These are phyloP conservation scores for Suillus cothurnatus DNA, from an alignment of 768 basidiomycete genomes.

Conservation along the genomic window DNA sequence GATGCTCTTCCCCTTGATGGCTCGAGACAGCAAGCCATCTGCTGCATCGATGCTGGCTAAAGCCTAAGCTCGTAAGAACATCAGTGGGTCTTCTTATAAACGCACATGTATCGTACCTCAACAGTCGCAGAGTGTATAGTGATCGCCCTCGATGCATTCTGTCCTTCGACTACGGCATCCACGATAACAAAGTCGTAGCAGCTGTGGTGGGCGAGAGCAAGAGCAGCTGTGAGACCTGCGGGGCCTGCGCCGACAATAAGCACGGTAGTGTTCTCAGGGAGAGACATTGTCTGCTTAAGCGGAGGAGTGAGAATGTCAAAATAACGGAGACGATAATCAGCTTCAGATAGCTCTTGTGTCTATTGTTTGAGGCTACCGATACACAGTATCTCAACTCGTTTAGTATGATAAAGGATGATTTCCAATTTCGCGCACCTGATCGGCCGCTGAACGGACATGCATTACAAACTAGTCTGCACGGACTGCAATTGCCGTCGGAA, in stretches of 20 bases:
- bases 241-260: constrained; percentile 44
- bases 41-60: constrained; percentile 43
- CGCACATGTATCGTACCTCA: constrained; percentile 34
- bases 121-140: constrained; percentile 49
- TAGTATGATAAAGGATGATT: too few relatives aligned
- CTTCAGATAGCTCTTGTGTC: too few relatives aligned
- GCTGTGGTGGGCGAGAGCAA: constrained; percentile 45
- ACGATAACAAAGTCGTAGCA: constrained; percentile 36
- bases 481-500: too few relatives aligned
- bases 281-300: background rate
- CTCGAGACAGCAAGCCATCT: constrained; percentile 32
- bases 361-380: too few relatives aligned
- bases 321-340: too few relatives aligned
- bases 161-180: constrained; percentile 33
- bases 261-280: constrained; percentile 32
- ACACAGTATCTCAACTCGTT: too few relatives aligned
- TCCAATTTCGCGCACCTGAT: too few relatives aligned
- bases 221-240: constrained; percentile 39
- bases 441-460: too few relatives aligned
- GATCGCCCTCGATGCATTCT: constrained; percentile 42
- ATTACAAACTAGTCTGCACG: too few relatives aligned
- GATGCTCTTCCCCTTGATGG: constrained; percentile 30
- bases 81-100: background rate
- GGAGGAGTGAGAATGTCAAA: too few relatives aligned
- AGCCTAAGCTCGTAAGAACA: constrained; percentile 38